Evolutionary conservation across 495 filamentous ascomycete species (phyloP).

Genomic region (Penicillium riverlandense): DNA sequence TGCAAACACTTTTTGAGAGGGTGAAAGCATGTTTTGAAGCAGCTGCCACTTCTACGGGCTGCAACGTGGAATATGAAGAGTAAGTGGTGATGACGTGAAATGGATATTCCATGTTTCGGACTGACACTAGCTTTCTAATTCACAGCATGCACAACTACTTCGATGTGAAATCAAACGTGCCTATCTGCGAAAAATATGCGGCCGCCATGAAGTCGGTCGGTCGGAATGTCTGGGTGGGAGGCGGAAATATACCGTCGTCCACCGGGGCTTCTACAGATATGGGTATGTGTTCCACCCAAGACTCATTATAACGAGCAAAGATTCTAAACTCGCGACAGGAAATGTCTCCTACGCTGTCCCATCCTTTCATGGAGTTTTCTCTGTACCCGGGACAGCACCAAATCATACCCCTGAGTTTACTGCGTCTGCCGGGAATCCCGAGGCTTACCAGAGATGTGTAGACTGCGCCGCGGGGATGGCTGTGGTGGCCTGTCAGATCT

Average conservation of each 20-base stretch:
- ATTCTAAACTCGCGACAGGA: conserved; percentile 26
- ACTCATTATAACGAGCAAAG: background rate
- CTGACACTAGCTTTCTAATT: background rate
- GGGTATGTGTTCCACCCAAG: conserved; percentile 12
- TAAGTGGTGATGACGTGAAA: conserved; percentile 1
- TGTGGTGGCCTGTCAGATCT: conserved; percentile 38
- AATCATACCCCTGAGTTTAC: conserved; percentile 52
- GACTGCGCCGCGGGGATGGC: conserved; percentile 53
- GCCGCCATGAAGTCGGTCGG: conserved; percentile 40
- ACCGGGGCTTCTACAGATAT: conserved; percentile 32
- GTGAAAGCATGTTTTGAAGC: conserved; percentile 51
- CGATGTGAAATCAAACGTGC: conserved; percentile 43
- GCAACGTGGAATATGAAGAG: conserved; percentile 39
- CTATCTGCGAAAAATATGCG: conserved; percentile 44
- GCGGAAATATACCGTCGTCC: conserved; percentile 19
- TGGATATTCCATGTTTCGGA: background rate
- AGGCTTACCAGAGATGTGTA: conserved; percentile 37
- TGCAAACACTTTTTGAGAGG: conserved; percentile 39
- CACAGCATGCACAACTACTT: conserved; percentile 38
- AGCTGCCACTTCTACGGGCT: conserved; percentile 49
- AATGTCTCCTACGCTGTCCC: conserved; percentile 51
- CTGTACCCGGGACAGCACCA: conserved; percentile 38
- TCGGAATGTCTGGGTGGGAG: conserved; percentile 31
- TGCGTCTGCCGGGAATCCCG: conserved; percentile 40
- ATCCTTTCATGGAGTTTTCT: conserved; percentile 51